Evolutionary conservation across 306 rosid species (phyloP).

Genomic region (Cucumis melo): DNA sequence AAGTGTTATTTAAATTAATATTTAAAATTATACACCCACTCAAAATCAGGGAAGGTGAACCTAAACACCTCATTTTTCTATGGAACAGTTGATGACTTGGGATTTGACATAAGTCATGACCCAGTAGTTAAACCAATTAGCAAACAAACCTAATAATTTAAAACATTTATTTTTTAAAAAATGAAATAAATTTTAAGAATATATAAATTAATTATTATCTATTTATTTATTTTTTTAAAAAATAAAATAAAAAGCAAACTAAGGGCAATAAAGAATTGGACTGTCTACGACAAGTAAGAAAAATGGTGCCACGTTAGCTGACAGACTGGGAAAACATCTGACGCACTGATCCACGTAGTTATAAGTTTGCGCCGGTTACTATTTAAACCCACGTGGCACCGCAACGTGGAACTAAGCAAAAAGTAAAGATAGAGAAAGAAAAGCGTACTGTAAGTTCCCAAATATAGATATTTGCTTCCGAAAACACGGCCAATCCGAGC

Average conservation of each 20-base stretch:
- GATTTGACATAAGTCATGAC: not conserved
- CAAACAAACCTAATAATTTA: not conserved
- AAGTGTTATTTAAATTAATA: not conserved
- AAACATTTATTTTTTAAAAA: not conserved
- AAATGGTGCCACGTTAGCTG: not conserved
- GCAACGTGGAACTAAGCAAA: not conserved
- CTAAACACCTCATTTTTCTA: not conserved
- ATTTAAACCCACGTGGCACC: not conserved
- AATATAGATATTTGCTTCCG: slow-evolving; percentile 87
- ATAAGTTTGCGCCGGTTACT: not conserved
- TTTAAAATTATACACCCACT: too few species aligned
- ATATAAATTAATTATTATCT: too few species aligned
- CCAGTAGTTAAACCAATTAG: slow-evolving; percentile 1
- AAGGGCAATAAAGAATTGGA: not conserved
- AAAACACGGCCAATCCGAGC: slow-evolving; percentile 87
- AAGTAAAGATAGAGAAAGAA: not conserved
- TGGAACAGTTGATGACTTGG: not conserved
- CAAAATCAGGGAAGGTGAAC: not conserved
- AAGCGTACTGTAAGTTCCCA: slow-evolving; percentile 76
- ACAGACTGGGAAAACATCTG: not conserved
- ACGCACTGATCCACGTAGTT: not conserved
- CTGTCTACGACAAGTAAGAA: not conserved
- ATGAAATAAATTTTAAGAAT: too few species aligned
- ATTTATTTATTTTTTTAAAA: too few species aligned
- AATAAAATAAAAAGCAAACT: too few species aligned